These are phyloP conservation scores for Cryptococcus sp. DNA, from an alignment of 1,284 basidiomycete genomes.

Conservation along the genomic window DNA sequence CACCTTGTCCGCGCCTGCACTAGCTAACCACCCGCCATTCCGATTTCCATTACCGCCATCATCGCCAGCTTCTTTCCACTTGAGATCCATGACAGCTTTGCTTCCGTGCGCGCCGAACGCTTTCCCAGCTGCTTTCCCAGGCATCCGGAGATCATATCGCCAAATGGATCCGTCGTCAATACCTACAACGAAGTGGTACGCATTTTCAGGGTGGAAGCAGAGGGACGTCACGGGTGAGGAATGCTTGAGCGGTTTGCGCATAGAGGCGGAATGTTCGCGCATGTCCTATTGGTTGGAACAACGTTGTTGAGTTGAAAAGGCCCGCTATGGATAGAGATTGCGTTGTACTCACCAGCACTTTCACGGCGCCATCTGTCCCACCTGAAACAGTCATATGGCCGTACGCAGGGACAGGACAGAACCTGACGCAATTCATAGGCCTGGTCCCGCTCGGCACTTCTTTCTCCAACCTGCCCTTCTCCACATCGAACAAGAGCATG, in stretches of 20 bases:
- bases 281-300: constrained; percentile 61
- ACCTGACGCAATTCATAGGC: constrained; percentile 66
- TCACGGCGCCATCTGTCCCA: constrained; percentile 77
- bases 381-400: constrained; percentile 74
- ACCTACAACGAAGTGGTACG: constrained; percentile 71
- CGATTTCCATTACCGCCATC: constrained; percentile 20
- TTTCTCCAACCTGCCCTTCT: constrained; percentile 74
- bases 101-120: constrained; percentile 75
- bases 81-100: constrained; percentile 68
- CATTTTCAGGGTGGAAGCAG: constrained; percentile 68
- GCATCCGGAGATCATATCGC: constrained; percentile 77
- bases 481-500: constrained; percentile 79
- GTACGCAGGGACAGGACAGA: constrained; percentile 62
- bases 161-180: constrained; percentile 68
- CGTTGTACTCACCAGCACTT: constrained; percentile 67
- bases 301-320: neutral
- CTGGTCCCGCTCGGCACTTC: constrained; percentile 70
- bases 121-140: constrained; percentile 64
- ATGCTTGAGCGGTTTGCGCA: constrained; percentile 68
- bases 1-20: constrained; percentile 74
- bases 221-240: constrained; percentile 70
- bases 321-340: neutral
- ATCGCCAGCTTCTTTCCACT: constrained; percentile 61
- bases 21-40: constrained; percentile 73
- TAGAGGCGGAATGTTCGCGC: constrained; percentile 66